Evolutionary conservation across 768 basidiomycete species (phyloP).

Genomic region (Kwoniella bestiolae): DNA sequence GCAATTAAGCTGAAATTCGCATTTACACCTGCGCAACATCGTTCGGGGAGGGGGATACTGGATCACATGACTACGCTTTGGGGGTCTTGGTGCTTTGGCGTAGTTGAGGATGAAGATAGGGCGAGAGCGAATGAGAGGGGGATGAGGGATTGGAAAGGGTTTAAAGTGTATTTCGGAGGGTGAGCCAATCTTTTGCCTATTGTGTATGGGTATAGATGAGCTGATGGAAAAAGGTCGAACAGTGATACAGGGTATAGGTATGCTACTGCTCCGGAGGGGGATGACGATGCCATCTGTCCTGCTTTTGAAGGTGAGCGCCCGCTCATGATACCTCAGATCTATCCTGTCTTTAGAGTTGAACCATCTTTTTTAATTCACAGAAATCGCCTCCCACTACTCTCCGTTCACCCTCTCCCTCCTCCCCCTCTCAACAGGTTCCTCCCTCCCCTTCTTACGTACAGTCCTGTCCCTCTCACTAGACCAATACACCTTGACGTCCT

Average conservation of each 20-base stretch:
- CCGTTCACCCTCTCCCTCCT: slow-evolving; percentile 50
- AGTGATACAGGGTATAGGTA: slow-evolving; percentile 57
- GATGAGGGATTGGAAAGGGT: slow-evolving; percentile 48
- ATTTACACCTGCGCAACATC: slow-evolving; percentile 57
- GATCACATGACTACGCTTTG: slow-evolving; percentile 57
- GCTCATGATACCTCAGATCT: neutral
- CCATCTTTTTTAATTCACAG: no score
- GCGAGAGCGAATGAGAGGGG: slow-evolving; percentile 26
- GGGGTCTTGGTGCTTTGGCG: slow-evolving; percentile 55
- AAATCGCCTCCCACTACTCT: slow-evolving; percentile 50
- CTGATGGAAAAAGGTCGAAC: neutral
- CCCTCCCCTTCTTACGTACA: slow-evolving; percentile 53
- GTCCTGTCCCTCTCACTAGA: slow-evolving; percentile 55
- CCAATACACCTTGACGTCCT: slow-evolving; percentile 55
- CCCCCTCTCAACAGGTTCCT: slow-evolving; percentile 56
- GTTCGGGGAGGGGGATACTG: slow-evolving; percentile 51
- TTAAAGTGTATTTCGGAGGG: slow-evolving; percentile 55
- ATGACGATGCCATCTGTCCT: slow-evolving; percentile 52
- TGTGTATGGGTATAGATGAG: no score
- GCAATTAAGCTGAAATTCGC: slow-evolving; percentile 47
- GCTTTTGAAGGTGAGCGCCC: slow-evolving; percentile 48
- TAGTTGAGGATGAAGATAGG: slow-evolving; percentile 26
- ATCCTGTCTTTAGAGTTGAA: neutral
- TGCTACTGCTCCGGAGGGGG: slow-evolving; percentile 47
- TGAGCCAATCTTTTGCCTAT: slow-evolving; percentile 27